These are phyloP conservation scores for Xylaria sp. DNA, from an alignment of 2,329 filamentous ascomycete genomes.

Conservation along the genomic window DNA sequence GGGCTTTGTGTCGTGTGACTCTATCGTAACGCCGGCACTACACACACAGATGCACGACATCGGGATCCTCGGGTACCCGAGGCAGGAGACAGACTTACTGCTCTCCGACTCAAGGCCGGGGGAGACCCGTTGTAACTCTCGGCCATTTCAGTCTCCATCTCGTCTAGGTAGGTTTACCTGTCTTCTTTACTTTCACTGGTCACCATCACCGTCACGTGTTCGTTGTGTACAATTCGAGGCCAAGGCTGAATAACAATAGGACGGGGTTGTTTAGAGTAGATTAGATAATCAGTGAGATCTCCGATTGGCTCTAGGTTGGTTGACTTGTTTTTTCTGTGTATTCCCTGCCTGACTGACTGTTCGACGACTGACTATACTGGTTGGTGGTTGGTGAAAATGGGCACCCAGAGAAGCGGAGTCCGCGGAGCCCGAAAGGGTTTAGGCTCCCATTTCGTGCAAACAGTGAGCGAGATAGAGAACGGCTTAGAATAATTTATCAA, in stretches of 20 bases:
- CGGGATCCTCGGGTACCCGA: constrained; percentile 49
- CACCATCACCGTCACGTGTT: neutral
- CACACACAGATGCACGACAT: neutral
- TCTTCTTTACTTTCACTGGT: neutral
- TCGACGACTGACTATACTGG: neutral
- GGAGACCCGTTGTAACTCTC: constrained; percentile 50
- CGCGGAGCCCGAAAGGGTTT: constrained; percentile 54
- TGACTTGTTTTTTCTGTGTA: neutral
- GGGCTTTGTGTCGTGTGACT: neutral
- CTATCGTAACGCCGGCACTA: neutral
- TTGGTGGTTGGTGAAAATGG: neutral
- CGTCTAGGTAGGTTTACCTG: neutral
- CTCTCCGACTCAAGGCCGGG: constrained; percentile 53
- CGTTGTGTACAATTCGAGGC: neutral
- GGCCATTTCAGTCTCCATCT: constrained; percentile 51
- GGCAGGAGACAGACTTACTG: constrained; percentile 52
- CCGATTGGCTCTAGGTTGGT: neutral
- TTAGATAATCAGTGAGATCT: constrained; percentile 8
- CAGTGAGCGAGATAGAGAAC: too few species aligned
- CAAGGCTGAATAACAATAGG: neutral
- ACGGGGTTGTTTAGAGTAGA: neutral
- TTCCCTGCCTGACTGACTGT: neutral
- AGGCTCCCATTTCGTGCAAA: constrained; percentile 7
- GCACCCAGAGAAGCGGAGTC: constrained; percentile 36
- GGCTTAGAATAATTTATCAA: too few species aligned